Percentiles rank a stretch among this genome's conserved stretches.
phyloP scores from a whole-genome alignment of 495 filamentous ascomycete genomes.

The Penicillium egyptiacum region DNA sequence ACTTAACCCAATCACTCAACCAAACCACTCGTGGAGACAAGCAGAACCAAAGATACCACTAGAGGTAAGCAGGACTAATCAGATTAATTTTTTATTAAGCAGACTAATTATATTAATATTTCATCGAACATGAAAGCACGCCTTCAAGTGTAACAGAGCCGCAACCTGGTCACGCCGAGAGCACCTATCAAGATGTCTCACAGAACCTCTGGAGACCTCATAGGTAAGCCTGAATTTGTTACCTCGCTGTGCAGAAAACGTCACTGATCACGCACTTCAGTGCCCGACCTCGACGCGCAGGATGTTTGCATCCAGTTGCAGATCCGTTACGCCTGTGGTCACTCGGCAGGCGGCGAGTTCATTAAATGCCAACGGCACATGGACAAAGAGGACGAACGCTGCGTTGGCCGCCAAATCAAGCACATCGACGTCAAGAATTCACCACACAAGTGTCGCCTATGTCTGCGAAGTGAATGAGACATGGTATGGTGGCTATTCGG shows the following conservation, averaged over 20 bases:
- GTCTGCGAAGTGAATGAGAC: slow-evolving; percentile 13
- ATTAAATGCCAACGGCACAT: slow-evolving; percentile 23
- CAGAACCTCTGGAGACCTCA: neutral
- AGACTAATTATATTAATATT: neutral
- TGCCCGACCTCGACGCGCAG: slow-evolving; percentile 1
- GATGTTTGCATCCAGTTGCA: slow-evolving; percentile 19
- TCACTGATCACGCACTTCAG: neutral
- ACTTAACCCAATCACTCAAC: neutral
- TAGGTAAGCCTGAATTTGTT: neutral
- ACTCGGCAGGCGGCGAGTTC: slow-evolving; percentile 23
- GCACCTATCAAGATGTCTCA: neutral
- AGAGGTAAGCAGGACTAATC: neutral
- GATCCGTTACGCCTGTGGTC: slow-evolving; percentile 24
- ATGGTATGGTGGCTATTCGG: neutral
- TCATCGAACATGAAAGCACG: neutral
- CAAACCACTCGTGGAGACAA: neutral
- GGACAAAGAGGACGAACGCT: slow-evolving; percentile 21
- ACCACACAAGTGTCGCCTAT: slow-evolving; percentile 25
- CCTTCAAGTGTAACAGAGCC: neutral
- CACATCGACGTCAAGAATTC: slow-evolving; percentile 21
- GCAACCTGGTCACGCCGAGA: neutral
- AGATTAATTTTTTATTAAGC: neutral
- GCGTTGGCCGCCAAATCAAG: slow-evolving; percentile 3
- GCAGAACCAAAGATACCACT: neutral
- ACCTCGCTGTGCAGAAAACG: neutral